Conservation (phyloP, 805 yeast species). For the Lachancea mirantina region DNA sequence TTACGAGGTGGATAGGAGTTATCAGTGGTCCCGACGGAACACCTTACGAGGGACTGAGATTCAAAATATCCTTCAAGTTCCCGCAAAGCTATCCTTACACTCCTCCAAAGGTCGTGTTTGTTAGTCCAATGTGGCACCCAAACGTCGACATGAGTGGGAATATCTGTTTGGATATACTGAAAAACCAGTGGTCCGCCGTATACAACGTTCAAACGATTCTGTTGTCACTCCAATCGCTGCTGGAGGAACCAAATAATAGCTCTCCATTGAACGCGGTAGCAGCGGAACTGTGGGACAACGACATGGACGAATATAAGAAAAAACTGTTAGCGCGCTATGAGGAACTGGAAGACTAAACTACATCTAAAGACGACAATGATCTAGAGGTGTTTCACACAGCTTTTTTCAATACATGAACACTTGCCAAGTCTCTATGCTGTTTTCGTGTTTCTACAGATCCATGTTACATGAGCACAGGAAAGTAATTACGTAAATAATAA, state of each 20-base stretch:
- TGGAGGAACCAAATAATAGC: constrained; percentile 56
- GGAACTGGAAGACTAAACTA: constrained; percentile 8
- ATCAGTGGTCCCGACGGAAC: constrained; percentile 53
- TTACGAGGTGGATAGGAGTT: constrained; percentile 51
- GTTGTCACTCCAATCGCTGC: constrained; percentile 49
- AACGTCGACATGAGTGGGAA: constrained; percentile 59
- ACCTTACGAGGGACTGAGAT: constrained; percentile 47
- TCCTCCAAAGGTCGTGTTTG: constrained; percentile 51
- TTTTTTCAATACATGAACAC: no score
- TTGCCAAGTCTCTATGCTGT: no score
- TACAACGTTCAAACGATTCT: constrained; percentile 55
- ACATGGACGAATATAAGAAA: constrained; percentile 33
- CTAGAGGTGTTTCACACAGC: neutral
- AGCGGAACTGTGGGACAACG: constrained; percentile 45
- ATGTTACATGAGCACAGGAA: no score
- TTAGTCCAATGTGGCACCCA: constrained; percentile 59
- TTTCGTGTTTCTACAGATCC: no score
- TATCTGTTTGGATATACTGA: constrained; percentile 56
- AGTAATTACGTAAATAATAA: no score
- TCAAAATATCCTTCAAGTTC: constrained; percentile 43
- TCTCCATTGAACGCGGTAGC: constrained; percentile 52
- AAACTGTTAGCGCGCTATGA: constrained; percentile 18
- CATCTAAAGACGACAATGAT: neutral
- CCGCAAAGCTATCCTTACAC: constrained; percentile 51
- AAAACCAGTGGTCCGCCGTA: constrained; percentile 59